phyloP scores from a whole-genome alignment of 2,329 filamentous ascomycete genomes.

The Aspergillus sp. region DNA sequence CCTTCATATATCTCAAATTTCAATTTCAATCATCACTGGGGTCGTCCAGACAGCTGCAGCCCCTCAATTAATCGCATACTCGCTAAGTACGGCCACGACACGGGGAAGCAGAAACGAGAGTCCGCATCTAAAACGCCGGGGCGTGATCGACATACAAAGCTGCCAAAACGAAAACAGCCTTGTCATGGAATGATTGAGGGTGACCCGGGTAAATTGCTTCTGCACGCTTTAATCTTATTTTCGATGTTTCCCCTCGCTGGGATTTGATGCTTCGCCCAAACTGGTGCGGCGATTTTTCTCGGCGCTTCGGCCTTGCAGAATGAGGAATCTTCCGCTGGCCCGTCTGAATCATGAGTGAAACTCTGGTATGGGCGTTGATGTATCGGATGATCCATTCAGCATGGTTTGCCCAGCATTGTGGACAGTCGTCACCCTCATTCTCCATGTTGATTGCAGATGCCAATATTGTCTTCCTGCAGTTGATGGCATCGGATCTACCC shows the following conservation, averaged over 20 bases:
- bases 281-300: neutral
- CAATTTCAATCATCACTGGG: too few relatives aligned
- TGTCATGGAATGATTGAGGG: neutral
- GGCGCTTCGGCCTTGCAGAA: neutral
- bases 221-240: neutral
- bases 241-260: neutral
- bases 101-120: neutral
- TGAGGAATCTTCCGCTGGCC: neutral
- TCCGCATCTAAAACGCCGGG: neutral
- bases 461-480: too few relatives aligned
- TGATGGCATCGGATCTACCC: too few relatives aligned
- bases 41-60: too few relatives aligned
- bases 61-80: neutral
- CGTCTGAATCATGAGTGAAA: neutral
- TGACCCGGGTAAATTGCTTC: neutral
- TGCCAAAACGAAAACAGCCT: neutral
- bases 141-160: neutral
- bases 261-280: neutral
- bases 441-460: too few relatives aligned
- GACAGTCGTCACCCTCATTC: too few relatives aligned
- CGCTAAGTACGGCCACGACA: neutral
- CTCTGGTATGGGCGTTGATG: neutral
- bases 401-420: too few relatives aligned
- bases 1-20: neutral
- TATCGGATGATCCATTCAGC: too few relatives aligned